phyloP scores from a whole-genome alignment of 257 asterid genomes.

The Eustoma russellianum region DNA sequence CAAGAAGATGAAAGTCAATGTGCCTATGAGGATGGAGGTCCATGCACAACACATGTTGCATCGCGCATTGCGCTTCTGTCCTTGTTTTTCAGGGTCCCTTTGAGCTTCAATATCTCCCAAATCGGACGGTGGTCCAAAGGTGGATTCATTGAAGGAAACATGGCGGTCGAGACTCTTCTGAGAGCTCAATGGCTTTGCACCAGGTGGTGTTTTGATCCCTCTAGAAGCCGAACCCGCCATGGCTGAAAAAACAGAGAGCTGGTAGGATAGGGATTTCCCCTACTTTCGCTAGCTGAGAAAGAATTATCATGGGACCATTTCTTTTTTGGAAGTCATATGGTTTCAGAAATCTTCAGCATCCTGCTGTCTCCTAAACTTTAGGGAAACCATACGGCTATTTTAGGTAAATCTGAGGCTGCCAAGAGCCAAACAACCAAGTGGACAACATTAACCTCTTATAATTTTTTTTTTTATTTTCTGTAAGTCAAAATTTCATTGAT shows the following conservation, averaged over 20 bases:
- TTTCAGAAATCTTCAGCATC: background rate
- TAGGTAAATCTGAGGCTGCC: background rate
- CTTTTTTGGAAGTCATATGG: background rate
- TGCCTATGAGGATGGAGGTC: background rate
- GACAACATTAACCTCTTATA: background rate
- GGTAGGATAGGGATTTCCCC: too few relatives aligned
- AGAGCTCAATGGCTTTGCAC: background rate
- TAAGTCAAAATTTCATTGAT: too few relatives aligned
- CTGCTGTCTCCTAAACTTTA: background rate
- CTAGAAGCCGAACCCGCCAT: slow-evolving; percentile 1
- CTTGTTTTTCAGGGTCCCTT: background rate
- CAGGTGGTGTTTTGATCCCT: background rate
- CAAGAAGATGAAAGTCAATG: background rate
- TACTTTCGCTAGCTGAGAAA: background rate
- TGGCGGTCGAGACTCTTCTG: background rate
- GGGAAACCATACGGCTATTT: background rate
- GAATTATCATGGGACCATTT: background rate
- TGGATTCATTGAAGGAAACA: background rate
- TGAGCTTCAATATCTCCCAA: background rate
- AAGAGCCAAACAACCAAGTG: background rate
- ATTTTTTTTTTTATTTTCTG: background rate
- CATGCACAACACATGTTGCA: slow-evolving; percentile 11
- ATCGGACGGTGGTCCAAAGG: background rate
- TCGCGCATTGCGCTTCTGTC: background rate
- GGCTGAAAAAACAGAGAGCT: background rate